Evolutionary conservation across 495 filamentous ascomycete genomes (phyloP).

Genomic region (Annulohypoxylon moriforme): DNA sequence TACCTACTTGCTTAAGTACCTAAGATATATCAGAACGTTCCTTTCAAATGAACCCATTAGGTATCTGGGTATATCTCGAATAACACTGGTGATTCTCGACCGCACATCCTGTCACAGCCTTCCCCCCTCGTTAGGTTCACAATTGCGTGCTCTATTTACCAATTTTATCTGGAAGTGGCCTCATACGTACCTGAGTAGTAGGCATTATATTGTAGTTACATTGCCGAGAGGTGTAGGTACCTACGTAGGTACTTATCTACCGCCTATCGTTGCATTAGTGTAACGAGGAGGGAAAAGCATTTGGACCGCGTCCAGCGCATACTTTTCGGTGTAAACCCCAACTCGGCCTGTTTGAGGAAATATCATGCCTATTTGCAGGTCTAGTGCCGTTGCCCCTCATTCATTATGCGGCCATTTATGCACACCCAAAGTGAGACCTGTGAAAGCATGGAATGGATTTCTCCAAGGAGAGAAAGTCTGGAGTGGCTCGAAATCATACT

Average conservation of each 20-base stretch:
- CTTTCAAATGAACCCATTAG: neutral
- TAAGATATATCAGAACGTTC: no score
- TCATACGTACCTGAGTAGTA: neutral
- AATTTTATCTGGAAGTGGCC: neutral
- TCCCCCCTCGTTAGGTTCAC: neutral
- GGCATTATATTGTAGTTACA: neutral
- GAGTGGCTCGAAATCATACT: neutral
- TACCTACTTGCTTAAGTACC: no score
- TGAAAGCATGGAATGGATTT: neutral
- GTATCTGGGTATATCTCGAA: neutral
- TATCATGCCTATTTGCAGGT: neutral
- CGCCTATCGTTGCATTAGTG: neutral
- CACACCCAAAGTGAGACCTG: neutral
- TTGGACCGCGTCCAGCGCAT: neutral
- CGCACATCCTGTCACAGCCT: neutral
- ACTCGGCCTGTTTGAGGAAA: neutral
- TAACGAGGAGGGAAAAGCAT: neutral
- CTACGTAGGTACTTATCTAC: neutral
- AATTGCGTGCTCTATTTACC: no score
- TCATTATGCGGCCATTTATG: neutral
- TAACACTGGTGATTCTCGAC: neutral
- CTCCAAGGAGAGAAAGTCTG: neutral
- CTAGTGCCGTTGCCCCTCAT: neutral
- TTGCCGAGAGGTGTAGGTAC: neutral
- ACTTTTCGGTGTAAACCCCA: neutral